A percentile compares a stretch with the other conserved stretches of the same genome.
Conservation (phyloP, 306 rosid species). For the Pterocarpus macrocarpus region DNA sequence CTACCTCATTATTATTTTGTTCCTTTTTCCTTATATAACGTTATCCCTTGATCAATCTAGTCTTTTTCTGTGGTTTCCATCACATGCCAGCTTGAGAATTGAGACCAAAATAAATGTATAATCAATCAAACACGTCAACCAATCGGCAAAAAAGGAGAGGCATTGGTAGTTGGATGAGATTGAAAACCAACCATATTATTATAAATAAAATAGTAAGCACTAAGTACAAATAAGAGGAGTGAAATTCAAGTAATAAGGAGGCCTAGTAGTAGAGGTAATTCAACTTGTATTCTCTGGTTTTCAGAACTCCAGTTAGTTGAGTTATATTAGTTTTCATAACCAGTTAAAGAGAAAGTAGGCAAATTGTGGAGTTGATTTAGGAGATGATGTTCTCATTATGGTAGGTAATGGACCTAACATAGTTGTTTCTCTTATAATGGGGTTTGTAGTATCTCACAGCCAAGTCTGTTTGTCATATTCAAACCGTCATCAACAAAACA, state of each 20-base stretch:
- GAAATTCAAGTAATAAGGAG: too few species aligned
- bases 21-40: neutral
- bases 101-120: neutral
- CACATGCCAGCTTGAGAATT: neutral
- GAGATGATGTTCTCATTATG: too few species aligned
- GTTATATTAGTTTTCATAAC: neutral
- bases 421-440: neutral
- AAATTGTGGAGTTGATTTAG: too few species aligned
- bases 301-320: neutral
- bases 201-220: too few species aligned
- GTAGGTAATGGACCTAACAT: too few species aligned
- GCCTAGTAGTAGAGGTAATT: neutral
- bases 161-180: too few species aligned
- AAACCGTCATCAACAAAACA: slow-evolving; percentile 2
- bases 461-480: slow-evolving; percentile 22
- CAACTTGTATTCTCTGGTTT: neutral
- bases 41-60: neutral
- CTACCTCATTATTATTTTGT: neutral
- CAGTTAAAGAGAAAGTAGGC: neutral
- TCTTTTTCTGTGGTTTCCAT: neutral
- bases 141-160: neutral
- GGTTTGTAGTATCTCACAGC: neutral
- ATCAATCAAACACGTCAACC: neutral
- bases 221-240: too few species aligned
- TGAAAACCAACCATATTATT: too few species aligned